Percentiles rank a stretch among this genome's conserved stretches.
These are phyloP conservation scores for Calonectria leucothoes DNA, from an alignment of 2,329 filamentous ascomycete species.

Conservation along the genomic window DNA sequence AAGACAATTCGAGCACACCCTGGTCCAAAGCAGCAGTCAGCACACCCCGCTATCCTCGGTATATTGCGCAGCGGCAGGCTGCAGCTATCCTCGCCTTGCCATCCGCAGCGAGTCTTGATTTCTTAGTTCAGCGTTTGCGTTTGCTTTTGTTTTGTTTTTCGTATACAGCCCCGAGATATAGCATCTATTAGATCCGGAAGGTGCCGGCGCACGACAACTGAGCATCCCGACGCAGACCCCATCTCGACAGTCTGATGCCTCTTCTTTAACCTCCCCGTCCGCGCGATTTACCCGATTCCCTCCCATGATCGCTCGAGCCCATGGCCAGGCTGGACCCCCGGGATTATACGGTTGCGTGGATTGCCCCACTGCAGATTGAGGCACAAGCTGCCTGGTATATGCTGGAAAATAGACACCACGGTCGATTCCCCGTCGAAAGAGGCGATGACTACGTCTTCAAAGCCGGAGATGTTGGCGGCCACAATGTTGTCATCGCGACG, in stretches of 20 bases:
- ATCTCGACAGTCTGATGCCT: not conserved
- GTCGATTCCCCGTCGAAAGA: conserved; percentile 44
- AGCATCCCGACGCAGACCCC: not conserved
- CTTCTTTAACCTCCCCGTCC: not conserved
- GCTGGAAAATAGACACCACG: conserved; percentile 44
- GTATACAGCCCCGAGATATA: not conserved
- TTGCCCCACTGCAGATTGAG: conserved; percentile 51
- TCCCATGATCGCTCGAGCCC: not conserved
- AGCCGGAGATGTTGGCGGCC: conserved; percentile 47
- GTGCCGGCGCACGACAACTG: not conserved
- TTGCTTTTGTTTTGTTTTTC: too few species aligned
- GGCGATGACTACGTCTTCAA: conserved; percentile 50
- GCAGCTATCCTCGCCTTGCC: not conserved
- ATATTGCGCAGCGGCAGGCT: not conserved
- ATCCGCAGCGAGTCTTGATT: not conserved
- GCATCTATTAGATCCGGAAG: not conserved
- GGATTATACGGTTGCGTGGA: conserved; percentile 41
- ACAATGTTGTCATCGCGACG: conserved; percentile 52
- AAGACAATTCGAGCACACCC: not conserved
- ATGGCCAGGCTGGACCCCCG: not conserved
- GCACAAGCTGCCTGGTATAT: conserved; percentile 45
- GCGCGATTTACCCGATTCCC: not conserved
- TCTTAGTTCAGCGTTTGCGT: not conserved
- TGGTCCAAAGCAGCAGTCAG: not conserved
- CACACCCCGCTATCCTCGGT: not conserved